phyloP scores from a whole-genome alignment of 345 rosid genomes.

The Syzygium jambos region DNA sequence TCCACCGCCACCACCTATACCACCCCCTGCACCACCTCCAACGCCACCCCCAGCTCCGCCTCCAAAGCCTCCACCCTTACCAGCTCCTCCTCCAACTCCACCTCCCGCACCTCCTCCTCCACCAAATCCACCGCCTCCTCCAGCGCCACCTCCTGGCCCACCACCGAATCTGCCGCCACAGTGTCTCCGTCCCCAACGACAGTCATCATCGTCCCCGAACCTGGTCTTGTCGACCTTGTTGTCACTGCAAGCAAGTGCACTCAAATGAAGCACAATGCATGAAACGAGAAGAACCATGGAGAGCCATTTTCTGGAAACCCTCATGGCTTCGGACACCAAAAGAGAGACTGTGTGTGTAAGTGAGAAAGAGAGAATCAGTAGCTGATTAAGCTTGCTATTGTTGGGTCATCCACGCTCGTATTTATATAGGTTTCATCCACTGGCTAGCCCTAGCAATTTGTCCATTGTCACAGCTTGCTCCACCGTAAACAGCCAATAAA shows the following conservation, averaged over 20 bases:
- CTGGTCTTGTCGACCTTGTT: conserved; percentile 11
- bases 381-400: background rate
- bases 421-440: background rate
- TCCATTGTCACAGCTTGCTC: background rate
- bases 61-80: conserved; percentile 1
- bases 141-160: background rate
- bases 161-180: conserved; percentile 4
- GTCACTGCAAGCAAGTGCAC: conserved; percentile 10
- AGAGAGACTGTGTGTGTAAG: background rate
- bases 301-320: conserved; percentile 18
- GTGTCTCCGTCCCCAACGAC: conserved; percentile 11
- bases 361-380: background rate
- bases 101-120: background rate
- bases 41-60: conserved; percentile 2
- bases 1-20: conserved; percentile 1
- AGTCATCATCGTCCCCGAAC: conserved; percentile 6
- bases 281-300: conserved; percentile 12
- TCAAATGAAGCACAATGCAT: conserved; percentile 16
- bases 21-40: conserved; percentile 8
- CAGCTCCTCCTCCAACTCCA: conserved; percentile 1
- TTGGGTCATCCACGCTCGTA: background rate
- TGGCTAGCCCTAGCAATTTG: background rate
- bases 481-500: background rate
- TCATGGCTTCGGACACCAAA: conserved; percentile 9
- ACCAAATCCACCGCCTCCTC: background rate